Base-by-base conservation (phyloP, 2,329 filamentous ascomycete species). In the Talaromyces islandicus region DNA sequence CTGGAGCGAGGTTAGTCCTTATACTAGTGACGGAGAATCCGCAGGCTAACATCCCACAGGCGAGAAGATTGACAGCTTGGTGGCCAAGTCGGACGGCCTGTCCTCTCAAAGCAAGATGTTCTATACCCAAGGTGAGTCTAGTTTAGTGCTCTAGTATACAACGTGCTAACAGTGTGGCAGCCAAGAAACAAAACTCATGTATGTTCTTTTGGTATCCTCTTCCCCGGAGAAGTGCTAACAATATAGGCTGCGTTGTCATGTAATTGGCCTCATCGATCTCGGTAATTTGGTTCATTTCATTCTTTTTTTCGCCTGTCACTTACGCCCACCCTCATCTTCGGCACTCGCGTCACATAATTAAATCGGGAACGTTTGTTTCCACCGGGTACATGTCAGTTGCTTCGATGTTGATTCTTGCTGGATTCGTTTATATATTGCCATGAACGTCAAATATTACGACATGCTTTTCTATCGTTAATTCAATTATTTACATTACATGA, bases 21-120 rank as follows among this genome's bases (percentile, higher is more conserved):
- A 27, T 9, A 24, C 11, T 14, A 17, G 14, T 32, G 7, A n/a
- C 6, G 10, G 32, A 17, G 10, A 7, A 11, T 24, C 5, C 17
- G 5, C 21, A 30, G 7, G 12, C 1, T 7, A 52, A n/a, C 48
- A 10, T 41, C 21, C 24, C n/a, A 2, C 29, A 58, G 55, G 92
- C 48, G 92, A 97, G 85, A 97, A 97, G 84, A 91, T 99, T 67
- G 93, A 97, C 72, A 90, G 89, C 69, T 78, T 99, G 68, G 93
- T 97, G 52, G 88, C 88, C 65, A 97, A 97, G 85, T 96, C 91
- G 70, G 91, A 96, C 69, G 91, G 88, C 12, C 77, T 99, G 70
- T 96, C 91, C 77, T 85, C 86, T 55, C 90, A 94, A 81, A 96
- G 91, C 80, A 97, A 96, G 84, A 93, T 95, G 89, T 99, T 99